Evolutionary conservation across 2,329 filamentous ascomycete species (phyloP).

Genomic region (Trichoderma endophyticum): DNA sequence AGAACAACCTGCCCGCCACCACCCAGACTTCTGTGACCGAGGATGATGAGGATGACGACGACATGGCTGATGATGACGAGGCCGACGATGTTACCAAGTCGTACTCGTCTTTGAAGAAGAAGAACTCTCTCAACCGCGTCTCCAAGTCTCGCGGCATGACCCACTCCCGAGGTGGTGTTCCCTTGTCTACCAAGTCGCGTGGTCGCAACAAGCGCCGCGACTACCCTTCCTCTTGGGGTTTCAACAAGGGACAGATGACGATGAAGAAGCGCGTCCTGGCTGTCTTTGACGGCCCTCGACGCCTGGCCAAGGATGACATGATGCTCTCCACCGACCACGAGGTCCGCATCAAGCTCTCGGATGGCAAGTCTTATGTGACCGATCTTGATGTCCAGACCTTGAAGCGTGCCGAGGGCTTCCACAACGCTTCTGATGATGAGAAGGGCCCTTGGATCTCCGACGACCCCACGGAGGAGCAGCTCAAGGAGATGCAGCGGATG

Average conservation of each 20-base stretch:
- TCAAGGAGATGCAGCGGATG: conserved; percentile 58
- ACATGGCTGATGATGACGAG: conserved; percentile 53
- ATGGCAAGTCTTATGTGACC: conserved; percentile 78
- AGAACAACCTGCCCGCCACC: conserved; percentile 55
- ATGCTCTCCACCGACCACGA: conserved; percentile 96
- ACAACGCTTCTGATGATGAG: conserved; percentile 76
- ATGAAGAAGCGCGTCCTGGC: conserved; percentile 97
- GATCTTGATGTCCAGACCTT: conserved; percentile 91
- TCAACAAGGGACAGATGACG: conserved; percentile 88
- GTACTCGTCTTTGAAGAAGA: conserved; percentile 44
- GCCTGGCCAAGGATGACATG: conserved; percentile 97
- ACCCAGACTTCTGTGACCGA: conserved; percentile 40
- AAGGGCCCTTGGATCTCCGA: conserved; percentile 81
- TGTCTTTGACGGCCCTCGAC: conserved; percentile 82
- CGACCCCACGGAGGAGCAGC: conserved; percentile 61
- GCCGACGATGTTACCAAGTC: conserved; percentile 38
- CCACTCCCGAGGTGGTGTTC: conserved; percentile 71
- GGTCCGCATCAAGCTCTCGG: conserved; percentile 76
- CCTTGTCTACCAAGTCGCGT: conserved; percentile 53
- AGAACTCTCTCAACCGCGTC: conserved; percentile 54
- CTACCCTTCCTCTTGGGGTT: conserved; percentile 92
- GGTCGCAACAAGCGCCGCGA: conserved; percentile 89
- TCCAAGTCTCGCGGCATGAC: conserved; percentile 72
- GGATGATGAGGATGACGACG: conserved; percentile 53
- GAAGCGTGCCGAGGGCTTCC: conserved; percentile 81